A percentile compares a stretch with the other conserved stretches of the same genome.
Evolutionary conservation across 768 basidiomycete genomes (phyloP).

Genomic region (Pleurotus citrinopileatus): DNA sequence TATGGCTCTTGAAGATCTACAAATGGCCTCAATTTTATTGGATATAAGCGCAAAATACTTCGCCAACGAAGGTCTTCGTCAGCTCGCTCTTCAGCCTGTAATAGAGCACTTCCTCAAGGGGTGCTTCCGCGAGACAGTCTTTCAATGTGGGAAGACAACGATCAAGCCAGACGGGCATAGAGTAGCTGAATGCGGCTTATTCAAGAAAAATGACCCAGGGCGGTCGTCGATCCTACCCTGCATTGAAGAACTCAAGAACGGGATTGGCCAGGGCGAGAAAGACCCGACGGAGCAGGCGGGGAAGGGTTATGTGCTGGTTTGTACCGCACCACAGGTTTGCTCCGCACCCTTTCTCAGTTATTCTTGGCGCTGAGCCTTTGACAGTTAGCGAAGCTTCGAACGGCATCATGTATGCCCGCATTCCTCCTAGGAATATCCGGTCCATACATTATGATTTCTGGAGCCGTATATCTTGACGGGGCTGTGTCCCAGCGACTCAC

Average conservation of each 20-base stretch:
- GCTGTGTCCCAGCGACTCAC: neutral
- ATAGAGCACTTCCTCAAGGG: neutral
- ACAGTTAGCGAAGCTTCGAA: too few species aligned
- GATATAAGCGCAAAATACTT: neutral
- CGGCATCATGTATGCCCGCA: too few species aligned
- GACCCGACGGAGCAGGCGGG: neutral
- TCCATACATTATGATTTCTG: neutral
- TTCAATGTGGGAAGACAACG: neutral
- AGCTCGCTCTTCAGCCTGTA: neutral
- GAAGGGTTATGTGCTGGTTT: neutral
- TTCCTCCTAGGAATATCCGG: neutral
- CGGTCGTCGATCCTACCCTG: neutral
- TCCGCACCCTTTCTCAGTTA: too few species aligned
- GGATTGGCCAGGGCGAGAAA: neutral
- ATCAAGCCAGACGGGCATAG: neutral
- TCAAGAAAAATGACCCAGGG: neutral
- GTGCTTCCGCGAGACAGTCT: neutral
- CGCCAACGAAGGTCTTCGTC: neutral
- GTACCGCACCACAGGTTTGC: too few species aligned
- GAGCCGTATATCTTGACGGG: constrained; percentile 7
- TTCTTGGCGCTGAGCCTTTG: too few species aligned
- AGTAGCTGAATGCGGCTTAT: neutral
- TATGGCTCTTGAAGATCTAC: neutral
- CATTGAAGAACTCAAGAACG: neutral
- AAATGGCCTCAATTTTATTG: neutral